Conservation (phyloP, 2,329 filamentous ascomycete genomes). For the Fusarium sp. region DNA sequence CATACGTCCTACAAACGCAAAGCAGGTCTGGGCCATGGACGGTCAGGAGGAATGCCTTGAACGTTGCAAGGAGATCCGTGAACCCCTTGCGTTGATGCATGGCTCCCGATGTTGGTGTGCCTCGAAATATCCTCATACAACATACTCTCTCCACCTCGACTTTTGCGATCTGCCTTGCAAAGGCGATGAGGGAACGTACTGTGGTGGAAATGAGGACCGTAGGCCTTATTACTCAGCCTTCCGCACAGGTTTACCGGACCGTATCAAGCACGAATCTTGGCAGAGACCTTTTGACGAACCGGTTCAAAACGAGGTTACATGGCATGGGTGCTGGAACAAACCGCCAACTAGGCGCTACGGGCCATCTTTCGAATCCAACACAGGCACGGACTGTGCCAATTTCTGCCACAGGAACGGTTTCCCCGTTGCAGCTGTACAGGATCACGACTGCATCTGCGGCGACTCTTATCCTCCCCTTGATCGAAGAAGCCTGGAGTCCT, state of each 20-base stretch:
- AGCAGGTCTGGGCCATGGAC: neutral
- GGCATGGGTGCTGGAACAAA: slow-evolving; percentile 11
- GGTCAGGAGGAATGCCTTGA: neutral
- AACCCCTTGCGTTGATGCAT: neutral
- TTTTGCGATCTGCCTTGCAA: neutral
- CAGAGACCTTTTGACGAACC: neutral
- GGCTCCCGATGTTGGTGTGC: slow-evolving; percentile 1
- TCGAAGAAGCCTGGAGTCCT: neutral
- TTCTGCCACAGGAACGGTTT: neutral
- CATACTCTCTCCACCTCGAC: neutral
- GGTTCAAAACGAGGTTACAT: neutral
- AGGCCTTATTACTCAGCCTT: neutral
- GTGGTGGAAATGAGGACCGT: neutral
- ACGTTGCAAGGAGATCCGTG: neutral
- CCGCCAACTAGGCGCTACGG: neutral
- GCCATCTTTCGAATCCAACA: neutral
- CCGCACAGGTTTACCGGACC: neutral
- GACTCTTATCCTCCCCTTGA: slow-evolving; percentile 1
- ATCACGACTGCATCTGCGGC: neutral
- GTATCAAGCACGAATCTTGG: neutral
- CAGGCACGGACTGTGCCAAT: neutral
- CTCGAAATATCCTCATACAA: neutral
- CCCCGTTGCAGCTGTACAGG: neutral
- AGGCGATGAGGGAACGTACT: neutral
- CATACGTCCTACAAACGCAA: neutral